Evolutionary conservation across 192 early-diverging fungal genomes (phyloP), one percentile per base, ranked within the genome.

Genomic region (Rhizophagus prolifer): DNA sequence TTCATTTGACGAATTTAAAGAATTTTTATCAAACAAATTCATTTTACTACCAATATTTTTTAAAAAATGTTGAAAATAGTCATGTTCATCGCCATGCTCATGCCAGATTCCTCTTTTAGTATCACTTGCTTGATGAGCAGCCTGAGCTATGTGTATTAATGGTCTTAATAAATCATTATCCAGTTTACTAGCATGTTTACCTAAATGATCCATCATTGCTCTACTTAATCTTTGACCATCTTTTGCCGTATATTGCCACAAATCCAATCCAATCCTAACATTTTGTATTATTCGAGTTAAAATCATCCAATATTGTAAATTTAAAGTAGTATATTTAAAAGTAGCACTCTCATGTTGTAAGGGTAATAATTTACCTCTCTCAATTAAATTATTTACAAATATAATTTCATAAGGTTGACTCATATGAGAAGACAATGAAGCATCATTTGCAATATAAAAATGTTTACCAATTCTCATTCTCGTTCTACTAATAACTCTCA

Each of bases 391-490:
- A 47, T 68, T 47, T 6, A 59, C 41, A 44, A 25, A 60, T 23
- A 75, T 64, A 16, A 64, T 76, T 23, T 77, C 71, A 26, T 81
- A 79, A 77, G 28, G 81, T 81, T 68, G 76, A 79, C 9, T 77
- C 75, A 54, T 72, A 73, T 61, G 78, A 75, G 26, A 78, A 81
- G 28, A 81, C 80, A 50, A 81, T 81, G 77, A 83, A 25, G 77
- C 78, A 65, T 81, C 77, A 58, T 82, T 78, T 19, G 80, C 59
- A 9, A 82, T 71, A 78, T 81, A 80, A 69, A 90, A 90, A 60
- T 88, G 86, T 44, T 88, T 87, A 25, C 87, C 87, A n/a, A 90
- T 85, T 9, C 89, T 78, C 89, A 90, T 90, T 12, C 89, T 83
- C 60, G 82, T 85, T 69, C 89, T 75, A 75, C 87, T 90, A 46